Conservation (phyloP, 2,329 filamentous ascomycete genomes). For the Scytalidium sp. region DNA sequence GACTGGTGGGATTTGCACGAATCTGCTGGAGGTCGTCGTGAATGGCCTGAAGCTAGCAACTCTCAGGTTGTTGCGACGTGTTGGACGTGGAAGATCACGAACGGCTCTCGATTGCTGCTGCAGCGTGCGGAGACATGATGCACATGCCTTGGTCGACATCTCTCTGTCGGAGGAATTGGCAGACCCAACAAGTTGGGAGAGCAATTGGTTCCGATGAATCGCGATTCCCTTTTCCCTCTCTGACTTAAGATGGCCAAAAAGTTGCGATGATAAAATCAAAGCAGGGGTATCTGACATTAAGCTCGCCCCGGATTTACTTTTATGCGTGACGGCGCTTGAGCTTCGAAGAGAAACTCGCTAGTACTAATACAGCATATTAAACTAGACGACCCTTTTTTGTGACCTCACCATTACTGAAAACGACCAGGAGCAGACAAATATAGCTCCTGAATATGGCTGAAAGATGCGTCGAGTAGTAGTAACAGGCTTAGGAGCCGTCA, state of each 20-base stretch:
- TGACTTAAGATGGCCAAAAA: not conserved
- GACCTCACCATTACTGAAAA: not conserved
- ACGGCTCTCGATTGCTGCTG: constrained; percentile 16
- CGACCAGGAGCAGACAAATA: not conserved
- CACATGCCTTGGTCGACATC: constrained; percentile 12
- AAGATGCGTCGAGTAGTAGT: constrained; percentile 69
- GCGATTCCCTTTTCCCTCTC: not conserved
- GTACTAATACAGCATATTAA: not conserved
- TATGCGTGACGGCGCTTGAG: not conserved
- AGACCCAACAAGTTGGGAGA: not conserved
- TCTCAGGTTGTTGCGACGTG: not conserved
- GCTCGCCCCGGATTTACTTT: not conserved
- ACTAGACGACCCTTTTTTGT: not conserved
- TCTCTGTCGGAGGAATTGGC: not conserved
- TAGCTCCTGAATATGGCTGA: constrained; percentile 16
- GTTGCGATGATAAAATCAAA: not conserved
- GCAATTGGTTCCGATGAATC: not conserved
- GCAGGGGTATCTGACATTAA: not conserved
- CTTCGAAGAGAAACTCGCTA: not conserved
- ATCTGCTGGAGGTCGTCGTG: constrained; percentile 20
- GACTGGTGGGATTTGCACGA: constrained; percentile 11
- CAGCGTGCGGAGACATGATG: constrained; percentile 23
- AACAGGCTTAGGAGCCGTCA: constrained; percentile 78
- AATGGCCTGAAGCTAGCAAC: constrained; percentile 17
- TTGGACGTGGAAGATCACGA: constrained; percentile 11